Conservation (phyloP, 257 asterid genomes). For the Nicotiana otophora region DNA sequence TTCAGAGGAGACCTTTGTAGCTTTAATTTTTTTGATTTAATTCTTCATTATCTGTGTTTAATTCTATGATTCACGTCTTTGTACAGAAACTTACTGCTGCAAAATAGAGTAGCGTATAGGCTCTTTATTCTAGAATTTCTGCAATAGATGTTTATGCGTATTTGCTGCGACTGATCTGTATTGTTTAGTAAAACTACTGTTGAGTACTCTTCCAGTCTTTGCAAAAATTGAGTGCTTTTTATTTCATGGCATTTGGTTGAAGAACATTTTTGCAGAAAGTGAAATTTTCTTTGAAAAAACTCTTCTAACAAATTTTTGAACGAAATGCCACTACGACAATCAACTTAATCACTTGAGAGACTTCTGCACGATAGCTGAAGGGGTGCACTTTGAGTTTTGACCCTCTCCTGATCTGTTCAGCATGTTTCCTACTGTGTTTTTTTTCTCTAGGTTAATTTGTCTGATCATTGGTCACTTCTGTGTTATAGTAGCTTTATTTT, state of each 20-base stretch:
- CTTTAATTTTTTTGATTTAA: neutral
- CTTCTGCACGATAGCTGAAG: neutral
- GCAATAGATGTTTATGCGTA: neutral
- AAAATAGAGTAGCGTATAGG: neutral
- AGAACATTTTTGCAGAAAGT: neutral
- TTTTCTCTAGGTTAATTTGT: neutral
- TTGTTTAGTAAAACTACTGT: neutral
- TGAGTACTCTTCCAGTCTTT: neutral
- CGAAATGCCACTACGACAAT: neutral
- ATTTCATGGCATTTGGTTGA: neutral
- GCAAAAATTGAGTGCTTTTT: neutral
- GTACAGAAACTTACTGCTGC: neutral
- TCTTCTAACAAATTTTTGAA: neutral
- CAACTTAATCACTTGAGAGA: neutral
- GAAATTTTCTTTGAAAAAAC: too few relatives aligned
- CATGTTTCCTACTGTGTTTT: neutral
- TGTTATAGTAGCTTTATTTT: neutral
- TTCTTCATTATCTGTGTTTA: neutral
- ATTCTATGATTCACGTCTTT: neutral
- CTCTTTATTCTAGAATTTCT: neutral
- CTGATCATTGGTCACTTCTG: neutral
- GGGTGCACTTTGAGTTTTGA: neutral
- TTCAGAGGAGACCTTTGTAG: neutral
- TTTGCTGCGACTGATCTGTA: neutral
- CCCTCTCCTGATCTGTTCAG: neutral